Evolutionary conservation across 352 stramenopile genomes (phyloP), one percentile per base, ranked within the genome.

Genomic region (Saprolegnia diclina): DNA sequence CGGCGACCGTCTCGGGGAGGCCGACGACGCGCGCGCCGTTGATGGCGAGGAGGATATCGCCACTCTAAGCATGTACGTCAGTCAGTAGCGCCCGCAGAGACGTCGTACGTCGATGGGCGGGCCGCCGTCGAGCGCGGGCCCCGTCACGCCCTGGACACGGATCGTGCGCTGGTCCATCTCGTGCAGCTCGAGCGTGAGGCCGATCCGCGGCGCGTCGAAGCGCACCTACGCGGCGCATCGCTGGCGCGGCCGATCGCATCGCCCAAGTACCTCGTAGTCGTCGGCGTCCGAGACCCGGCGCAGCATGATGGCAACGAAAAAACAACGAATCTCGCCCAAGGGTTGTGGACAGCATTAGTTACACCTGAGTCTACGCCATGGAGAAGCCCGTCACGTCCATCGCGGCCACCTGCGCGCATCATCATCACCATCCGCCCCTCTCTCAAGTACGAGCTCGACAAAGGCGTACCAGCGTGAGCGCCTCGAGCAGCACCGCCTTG

Each of bases 341-440:
- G 29, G 18, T 56, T 32, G 11, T 32, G 24, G 21, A 35, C 48
- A 56, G 48, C 48, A 32, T 35, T 56, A 24, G 18, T 18, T 29
- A 56, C 48, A 29, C 24, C 21, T 61, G 53, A 61, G 32, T 37
- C 53, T 42, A 66, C 5, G 57, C 57, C n/a, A 29, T 38, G 13
- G 57, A 66, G 32, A 66, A 66, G 19, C 57, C 57, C n/a, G 57
- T 66, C 40, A 66, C 57, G 57, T 66, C 57, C 35, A 66, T 66
- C 6, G 24, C 24, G 19, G 57, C n/a, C 14, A 66, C 29, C 57
- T 66, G 53, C 22, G 44, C 44, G 5, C 19, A 14, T 6, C 22
- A 29, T 29, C 6, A 48, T n/a, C 21, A n/a, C n/a, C n/a, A n/a
- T n/a, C n/a, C n/a, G n/a, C n/a, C n/a, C n/a, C n/a, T n/a, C n/a